Base-by-base conservation (phyloP, 2,329 filamentous ascomycete genomes). In the Dactylellina parvicollis region DNA sequence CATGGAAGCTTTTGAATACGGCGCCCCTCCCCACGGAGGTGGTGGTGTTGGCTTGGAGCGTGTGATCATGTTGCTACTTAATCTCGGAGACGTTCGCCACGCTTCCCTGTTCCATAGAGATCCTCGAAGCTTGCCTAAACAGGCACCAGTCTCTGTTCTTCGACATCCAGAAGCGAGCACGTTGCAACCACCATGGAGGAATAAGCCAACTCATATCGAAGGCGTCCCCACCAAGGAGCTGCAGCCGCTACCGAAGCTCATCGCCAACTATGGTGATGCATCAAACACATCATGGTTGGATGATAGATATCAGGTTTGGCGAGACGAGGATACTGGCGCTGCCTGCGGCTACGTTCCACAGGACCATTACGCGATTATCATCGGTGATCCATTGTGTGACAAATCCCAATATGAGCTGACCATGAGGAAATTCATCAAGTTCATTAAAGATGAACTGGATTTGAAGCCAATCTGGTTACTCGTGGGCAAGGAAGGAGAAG, bases 251-350 rank as follows among this genome's bases (percentile, higher is more conserved):
- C 91, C 93, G 79, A 90, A 96, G 79, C 88, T 97, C 42, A 92
- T 97, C 80, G 92, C 92, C 79, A 97, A 97, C 81, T 97, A 97
- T 77, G 93, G 93, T 75, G 93, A 97, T 80, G 92, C 93, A 1
- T 92, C 92, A 52, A 96, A 96, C 79, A 97, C 93, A 0, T 95
- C 92, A 0, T 97, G 92, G 92, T 86, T 95, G 5, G 93, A 97
- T 80, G 90, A 92, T 4, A 88, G 92, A 4, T 96, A 93, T 80
- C 86, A 91, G 78, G 88, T 96, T 67, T 97, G 92, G 92, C 89
- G 93, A 28, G 92, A 96, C 79, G 82, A 86, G 20, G 80, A 83
- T 32, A 94, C 90, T 1, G 93, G 93, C 52, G 93, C 92, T 0
- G 92, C 92, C 3, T 85, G 96, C 32, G 91, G 92, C 9, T 97